These are phyloP conservation scores for Rosa multiflora DNA, from an alignment of 306 rosid species.

Conservation along the genomic window DNA sequence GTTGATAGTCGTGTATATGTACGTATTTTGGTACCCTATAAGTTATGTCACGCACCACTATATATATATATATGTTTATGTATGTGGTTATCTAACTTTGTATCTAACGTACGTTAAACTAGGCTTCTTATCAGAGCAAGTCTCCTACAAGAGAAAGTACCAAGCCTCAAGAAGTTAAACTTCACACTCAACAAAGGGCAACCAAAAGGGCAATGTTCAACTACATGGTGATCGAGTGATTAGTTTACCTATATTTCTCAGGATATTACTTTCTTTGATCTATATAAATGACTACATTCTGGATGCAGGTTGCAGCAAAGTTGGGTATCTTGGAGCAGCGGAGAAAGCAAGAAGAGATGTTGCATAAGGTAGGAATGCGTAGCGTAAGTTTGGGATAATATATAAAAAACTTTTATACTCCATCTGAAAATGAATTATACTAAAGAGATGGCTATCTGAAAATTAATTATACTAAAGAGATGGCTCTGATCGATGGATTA, in stretches of 20 bases:
- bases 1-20: background rate
- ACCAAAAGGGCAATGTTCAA: slow-evolving; percentile 84
- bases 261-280: background rate
- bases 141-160: slow-evolving; percentile 61
- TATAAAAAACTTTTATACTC: background rate
- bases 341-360: slow-evolving; percentile 63
- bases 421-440: background rate
- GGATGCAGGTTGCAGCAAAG: slow-evolving; percentile 70
- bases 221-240: slow-evolving; percentile 53
- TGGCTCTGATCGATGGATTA: background rate
- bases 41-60: background rate
- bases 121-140: slow-evolving; percentile 12
- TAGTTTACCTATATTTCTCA: background rate
- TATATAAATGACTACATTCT: background rate
- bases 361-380: slow-evolving; percentile 56
- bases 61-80: too few species aligned
- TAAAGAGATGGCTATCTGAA: background rate
- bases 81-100: background rate
- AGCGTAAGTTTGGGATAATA: background rate
- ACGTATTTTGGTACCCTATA: background rate
- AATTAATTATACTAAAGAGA: background rate
- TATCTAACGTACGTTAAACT: background rate
- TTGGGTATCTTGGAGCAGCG: slow-evolving; percentile 56
- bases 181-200: slow-evolving; percentile 88
- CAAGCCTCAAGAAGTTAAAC: slow-evolving; percentile 76